Evolutionary conservation across 2,329 filamentous ascomycete species (phyloP), one percentile per base, ranked within the genome.

Genomic region (Pseudogymnoascus verrucosus): DNA sequence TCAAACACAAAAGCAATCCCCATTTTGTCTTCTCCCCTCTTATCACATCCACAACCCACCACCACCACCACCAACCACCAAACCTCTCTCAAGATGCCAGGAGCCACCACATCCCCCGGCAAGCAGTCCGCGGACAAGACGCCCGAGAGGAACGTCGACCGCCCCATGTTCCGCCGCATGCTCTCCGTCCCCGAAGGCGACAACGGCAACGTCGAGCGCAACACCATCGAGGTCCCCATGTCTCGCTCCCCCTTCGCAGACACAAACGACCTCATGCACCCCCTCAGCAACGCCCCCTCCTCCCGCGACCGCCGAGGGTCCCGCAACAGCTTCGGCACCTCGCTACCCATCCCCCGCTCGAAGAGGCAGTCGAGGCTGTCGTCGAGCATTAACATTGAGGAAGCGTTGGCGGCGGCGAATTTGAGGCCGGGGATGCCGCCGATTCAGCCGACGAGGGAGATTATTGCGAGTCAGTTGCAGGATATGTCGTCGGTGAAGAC

Each of bases 281-380:
- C 84, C 71, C 79, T 91, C 71, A 89, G 85, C 70, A 77, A 87
- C 54, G 79, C 82, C 12, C 88, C 87, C 14, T 90, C 87, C 6
- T 84, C 84, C 79, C 85, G 80, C 74, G 85, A 89, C 68, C 80
- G 88, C 66, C 78, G 88, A 68, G 81, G 83, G 57, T 91, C 89
- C 19, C 84, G 89, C 67, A 91, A 91, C 82, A 91, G 88, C 16
- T 91, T 91, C 72, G 89, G 89, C 66, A 81, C 86, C 60, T 83
- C 87, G 19, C 82, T 91, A 14, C 89, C 88, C 62, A 91, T 91
- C 69, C 89, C 89, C 60, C 80, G 85, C 68, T 84, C 86, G 54
- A 89, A 89, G 75, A 83, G 88, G 69, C 82, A 84, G 70, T 89
- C 87, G 4, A 82, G 88, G 44, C 80, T 90, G 60, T 88, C 85